Evolutionary conservation across 2,329 filamentous ascomycete species (phyloP).

Genomic region (Hymenoscyphus fructigenus): DNA sequence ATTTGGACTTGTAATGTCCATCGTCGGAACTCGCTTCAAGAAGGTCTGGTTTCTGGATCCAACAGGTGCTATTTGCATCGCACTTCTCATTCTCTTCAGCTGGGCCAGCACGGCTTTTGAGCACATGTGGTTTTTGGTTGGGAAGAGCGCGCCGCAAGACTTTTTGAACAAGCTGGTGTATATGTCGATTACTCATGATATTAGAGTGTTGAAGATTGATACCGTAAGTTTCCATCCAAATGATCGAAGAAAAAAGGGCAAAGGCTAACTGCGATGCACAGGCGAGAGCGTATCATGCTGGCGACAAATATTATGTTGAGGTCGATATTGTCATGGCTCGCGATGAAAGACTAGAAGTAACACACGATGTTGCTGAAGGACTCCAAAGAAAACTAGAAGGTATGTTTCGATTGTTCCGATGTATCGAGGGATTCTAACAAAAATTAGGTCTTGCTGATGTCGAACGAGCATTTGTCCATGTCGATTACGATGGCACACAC

Average conservation of each 20-base stretch:
- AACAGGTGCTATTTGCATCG: constrained; percentile 75
- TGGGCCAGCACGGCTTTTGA: constrained; percentile 73
- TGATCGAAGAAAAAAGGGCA: not conserved
- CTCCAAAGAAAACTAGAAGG: constrained; percentile 83
- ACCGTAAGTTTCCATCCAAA: constrained; percentile 49
- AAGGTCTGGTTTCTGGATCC: constrained; percentile 80
- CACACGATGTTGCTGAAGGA: constrained; percentile 74
- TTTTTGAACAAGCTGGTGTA: constrained; percentile 85
- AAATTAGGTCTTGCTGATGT: constrained; percentile 63
- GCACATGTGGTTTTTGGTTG: constrained; percentile 79
- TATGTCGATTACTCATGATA: constrained; percentile 89
- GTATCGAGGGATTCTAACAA: not conserved
- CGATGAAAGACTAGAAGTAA: constrained; percentile 71
- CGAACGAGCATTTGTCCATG: constrained; percentile 68
- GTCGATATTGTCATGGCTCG: constrained; percentile 83
- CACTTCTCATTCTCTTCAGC: constrained; percentile 74
- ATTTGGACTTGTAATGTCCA: constrained; percentile 84
- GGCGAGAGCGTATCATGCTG: constrained; percentile 76
- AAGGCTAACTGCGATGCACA: constrained; percentile 4
- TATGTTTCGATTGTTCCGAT: not conserved
- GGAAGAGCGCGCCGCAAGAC: constrained; percentile 76
- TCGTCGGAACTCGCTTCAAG: constrained; percentile 66
- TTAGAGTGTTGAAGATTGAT: constrained; percentile 82
- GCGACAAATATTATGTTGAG: constrained; percentile 80
- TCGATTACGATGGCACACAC: constrained; percentile 49